These are phyloP conservation scores for Tricholoma hemisulphureum DNA, from an alignment of 768 basidiomycete species.

Conservation along the genomic window DNA sequence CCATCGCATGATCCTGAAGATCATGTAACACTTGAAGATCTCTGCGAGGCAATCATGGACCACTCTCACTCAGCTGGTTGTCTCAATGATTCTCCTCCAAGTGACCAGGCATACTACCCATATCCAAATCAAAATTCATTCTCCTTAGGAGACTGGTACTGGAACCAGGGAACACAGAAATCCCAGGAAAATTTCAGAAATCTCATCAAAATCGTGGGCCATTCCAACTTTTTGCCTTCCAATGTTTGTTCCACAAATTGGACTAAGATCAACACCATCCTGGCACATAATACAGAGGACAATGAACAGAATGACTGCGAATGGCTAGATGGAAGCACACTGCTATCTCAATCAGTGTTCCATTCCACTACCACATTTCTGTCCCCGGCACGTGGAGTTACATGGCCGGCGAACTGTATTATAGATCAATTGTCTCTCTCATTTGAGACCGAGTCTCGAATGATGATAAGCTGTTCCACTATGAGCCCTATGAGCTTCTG, in stretches of 20 bases:
- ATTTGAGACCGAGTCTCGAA: too few relatives aligned
- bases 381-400: constrained; percentile 2
- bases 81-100: neutral
- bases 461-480: constrained; percentile 12
- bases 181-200: neutral
- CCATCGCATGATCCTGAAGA: neutral
- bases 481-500: constrained; percentile 17
- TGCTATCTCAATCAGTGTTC: constrained; percentile 3
- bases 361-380: constrained; percentile 2
- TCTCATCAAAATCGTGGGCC: neutral
- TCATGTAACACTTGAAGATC: neutral
- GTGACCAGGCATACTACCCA: neutral
- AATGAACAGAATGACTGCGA: neutral
- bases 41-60: neutral
- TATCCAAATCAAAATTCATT: neutral
- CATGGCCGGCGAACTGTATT: constrained; percentile 11
- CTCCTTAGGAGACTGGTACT: neutral
- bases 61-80: neutral
- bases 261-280: neutral
- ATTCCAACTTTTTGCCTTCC: neutral
- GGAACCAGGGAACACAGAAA: neutral
- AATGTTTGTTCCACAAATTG: neutral
- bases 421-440: constrained; percentile 15
- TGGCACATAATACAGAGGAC: neutral
- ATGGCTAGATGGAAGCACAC: constrained; percentile 10